Conservation (phyloP, 2,329 filamentous ascomycete genomes). For the Exophiala sp. region DNA sequence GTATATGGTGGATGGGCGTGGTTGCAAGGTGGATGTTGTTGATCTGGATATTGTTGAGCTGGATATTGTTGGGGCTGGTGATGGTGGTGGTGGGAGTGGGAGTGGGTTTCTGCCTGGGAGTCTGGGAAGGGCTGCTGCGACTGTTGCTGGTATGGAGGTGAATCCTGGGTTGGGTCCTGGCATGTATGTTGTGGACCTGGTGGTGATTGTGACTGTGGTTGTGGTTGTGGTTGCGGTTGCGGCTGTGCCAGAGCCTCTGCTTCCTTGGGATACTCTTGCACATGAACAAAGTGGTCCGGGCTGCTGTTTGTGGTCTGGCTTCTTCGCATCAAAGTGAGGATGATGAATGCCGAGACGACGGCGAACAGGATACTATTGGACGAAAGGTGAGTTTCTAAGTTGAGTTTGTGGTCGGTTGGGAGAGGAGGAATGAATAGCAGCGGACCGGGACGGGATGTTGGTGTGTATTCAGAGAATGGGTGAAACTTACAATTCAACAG, state of each 20-base stretch:
- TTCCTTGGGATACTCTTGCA: constrained; percentile 1
- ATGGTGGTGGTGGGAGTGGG: neutral
- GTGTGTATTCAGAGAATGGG: neutral
- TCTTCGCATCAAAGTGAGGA: neutral
- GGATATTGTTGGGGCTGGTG: neutral
- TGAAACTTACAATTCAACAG: constrained; percentile 9
- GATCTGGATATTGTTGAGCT: too few species aligned
- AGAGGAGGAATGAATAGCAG: neutral
- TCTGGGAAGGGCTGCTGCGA: too few species aligned
- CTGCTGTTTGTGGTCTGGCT: neutral
- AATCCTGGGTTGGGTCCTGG: too few species aligned
- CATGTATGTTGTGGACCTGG: too few species aligned
- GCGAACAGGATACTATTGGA: neutral
- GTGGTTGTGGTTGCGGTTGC: neutral
- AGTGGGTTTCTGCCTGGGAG: too few species aligned
- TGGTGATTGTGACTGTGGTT: neutral
- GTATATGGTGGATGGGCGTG: too few species aligned
- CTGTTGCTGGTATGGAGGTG: too few species aligned
- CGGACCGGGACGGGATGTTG: too few species aligned
- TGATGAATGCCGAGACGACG: neutral
- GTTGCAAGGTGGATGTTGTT: too few species aligned
- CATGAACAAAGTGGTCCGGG: neutral
- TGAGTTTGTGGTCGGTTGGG: too few species aligned
- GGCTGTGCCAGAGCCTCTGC: neutral
- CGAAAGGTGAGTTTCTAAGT: neutral